Base-by-base conservation (phyloP, 345 rosid genomes). In the Geranium brycei region DNA sequence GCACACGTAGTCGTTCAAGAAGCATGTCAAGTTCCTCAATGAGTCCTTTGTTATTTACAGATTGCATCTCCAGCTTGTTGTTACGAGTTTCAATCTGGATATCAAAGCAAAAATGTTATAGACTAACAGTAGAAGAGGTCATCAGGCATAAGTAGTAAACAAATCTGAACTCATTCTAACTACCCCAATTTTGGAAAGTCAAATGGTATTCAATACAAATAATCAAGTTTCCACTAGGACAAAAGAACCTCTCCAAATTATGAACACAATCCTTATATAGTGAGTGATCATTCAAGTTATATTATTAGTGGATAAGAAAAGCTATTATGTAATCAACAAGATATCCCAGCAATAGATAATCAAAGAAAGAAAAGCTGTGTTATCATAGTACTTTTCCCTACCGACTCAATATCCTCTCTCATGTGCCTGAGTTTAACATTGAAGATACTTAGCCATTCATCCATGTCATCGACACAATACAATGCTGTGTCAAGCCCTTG, bases 371-470 rank as follows among this genome's bases (percentile, higher is more conserved):
- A 35, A 35, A 35, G 41, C 10, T 35, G 41, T 47, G 15, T 47
- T 2, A 13, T 47, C 14, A 47, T 13, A 47, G 15, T 47, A 47
- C 53, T 47, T 8, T 47, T 47, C 12, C 81, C 69, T 80, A 93
- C 99, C 77, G 99, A 93, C 64, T 85, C 95, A 74, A 93, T 91
- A 64, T 91, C 99, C 78, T 93, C 96, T 79, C 99, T 83, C 99
- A 93, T 93, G 71, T 93, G 99, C 79, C 99, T 89, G 66, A 93
- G 91, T 81, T 93, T 93, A 55, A 93, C 72, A 73, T 93, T 93
- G 80, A 93, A 93, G 76, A 91, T 88, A 71, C 99, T 85, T 71
- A 93, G 72, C 97, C 99, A 93, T 73, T 90, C 91, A 77, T 91
- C 99, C 96, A 93, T 88, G 77, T 93, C 99, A 67, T 91, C 99